Evolutionary conservation across 2,329 filamentous ascomycete species (phyloP), one percentile per base, ranked within the genome.

Genomic region (Xylaria sp.): DNA sequence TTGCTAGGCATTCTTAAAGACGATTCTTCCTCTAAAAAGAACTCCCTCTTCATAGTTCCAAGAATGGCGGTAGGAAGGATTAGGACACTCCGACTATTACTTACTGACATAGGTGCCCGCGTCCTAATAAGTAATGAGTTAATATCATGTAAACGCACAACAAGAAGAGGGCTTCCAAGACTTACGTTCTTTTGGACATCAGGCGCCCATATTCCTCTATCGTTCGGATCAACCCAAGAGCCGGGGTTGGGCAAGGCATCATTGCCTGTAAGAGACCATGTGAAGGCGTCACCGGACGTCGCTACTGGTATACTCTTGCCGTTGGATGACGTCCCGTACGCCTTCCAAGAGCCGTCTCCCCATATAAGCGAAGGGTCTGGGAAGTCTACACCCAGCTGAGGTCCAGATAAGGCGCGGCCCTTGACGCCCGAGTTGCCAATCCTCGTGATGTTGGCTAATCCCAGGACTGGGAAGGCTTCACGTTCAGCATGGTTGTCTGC

Each of bases 121-220:
- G 50, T 79, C 77, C 76, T 78, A 28, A 8, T 78, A 28, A 8
- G 28, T 50, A 57, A 9, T 2, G 12, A 18, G n/a, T 70, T 50
- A 66, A 13, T 20, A 55, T 51, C 25, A 44, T 52, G 9, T 0
- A 20, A 9, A 25, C n/a, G n/a, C 28, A 0, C n/a, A 18, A 50
- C 1, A 20, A 3, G 2, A 39, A 13, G 6, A n/a, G 18, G 34
- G 23, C 7, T 34, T 61, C 13, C 32, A 52, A 51, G 37, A 66
- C 73, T 56, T 66, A 78, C 77, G 46, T 77, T 78, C 70, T 77
- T 78, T 63, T 77, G 73, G 15, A 79, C 76, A 46, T 78, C 77
- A 0, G 77, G 77, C 2, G 77, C 77, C 77, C 77, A 79, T 48
- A 78, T 74, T 2, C 71, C 65, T 23, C 58, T 51, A 56, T 76